Base-by-base conservation (phyloP, 2,329 filamentous ascomycete genomes). In the Colletotrichum ledebouriae region DNA sequence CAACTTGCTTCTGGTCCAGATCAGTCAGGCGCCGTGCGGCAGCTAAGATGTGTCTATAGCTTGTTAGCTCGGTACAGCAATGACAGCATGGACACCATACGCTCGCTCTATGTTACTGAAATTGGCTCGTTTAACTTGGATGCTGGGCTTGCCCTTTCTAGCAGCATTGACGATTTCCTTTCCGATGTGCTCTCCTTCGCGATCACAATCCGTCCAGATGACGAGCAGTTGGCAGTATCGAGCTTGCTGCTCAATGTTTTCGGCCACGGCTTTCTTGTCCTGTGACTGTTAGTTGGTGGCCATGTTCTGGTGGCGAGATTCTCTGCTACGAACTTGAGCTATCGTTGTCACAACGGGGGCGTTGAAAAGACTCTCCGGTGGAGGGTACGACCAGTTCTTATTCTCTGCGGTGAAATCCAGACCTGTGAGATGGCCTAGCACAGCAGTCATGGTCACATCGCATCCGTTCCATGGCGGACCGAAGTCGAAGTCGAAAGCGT, bases 161-260 rank as follows among this genome's bases (percentile, higher is more conserved):
- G 96, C 96, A 67, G 95, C 91, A 59, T 92, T 87, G 50, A 94
- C 90, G 69, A 99, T 95, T 78, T 99, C 95, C 44, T 92, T 87
- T 6, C 96, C 96, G 73, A 99, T 99, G 76, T 98, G 92, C 78
- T 99, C 96, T 41, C 96, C 96, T 84, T 99, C 96, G 63, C 94
- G 90, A 84, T 99, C 96, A 79, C 96, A 98, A 85, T 99, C 96
- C 0, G 96, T 99, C 96, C 96, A 99, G 73, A 99, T 98, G 78
- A 97, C 95, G 37, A 99, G 84, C 12, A 90, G 89, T 63, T 85
- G 87, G n/a, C 90, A 86, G 76, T 87, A 86, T 69, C 86, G 86
- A 17, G 96, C 95, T 78, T 97, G 91, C 1, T 86, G 82, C 73
- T 91, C 88, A 74, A 99, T 96, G 76, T 99, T 99, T 37, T 90